Base-by-base conservation (phyloP, 208 protist species). In the Blechomonas ayalai region DNA sequence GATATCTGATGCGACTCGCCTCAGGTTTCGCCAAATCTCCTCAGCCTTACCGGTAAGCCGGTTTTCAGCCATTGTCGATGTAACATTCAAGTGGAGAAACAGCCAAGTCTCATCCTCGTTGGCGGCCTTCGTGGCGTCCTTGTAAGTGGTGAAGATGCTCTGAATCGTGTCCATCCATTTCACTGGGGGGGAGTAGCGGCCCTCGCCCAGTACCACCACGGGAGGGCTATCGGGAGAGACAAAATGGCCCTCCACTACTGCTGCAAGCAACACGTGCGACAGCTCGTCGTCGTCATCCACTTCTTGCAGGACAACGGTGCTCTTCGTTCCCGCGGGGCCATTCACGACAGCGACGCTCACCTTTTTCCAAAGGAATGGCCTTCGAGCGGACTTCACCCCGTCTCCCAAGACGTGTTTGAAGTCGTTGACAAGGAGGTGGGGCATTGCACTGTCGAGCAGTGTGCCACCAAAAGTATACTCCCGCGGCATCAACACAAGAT, bases 381-480 rank as follows among this genome's bases (percentile, higher is more conserved):
- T 48, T 15, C 54, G 64, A 55, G 23, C 58, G 52, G 52, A 56
- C 60, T 10, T 9, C 40, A 53, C 36, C 9, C 56, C 41, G 36
- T 73, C 65, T 13, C 69, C 70, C n/a, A 86, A 46, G 9, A 73
- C 34, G 2, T 66, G 60, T 36, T 62, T 66, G n/a, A 37, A 58
- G 39, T 83, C 77, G 52, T 74, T 73, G 38, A 33, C 49, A 8
- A 91, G 48, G 38, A 63, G 74, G 36, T 63, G 61, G 2, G 72
- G 69, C 6, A 91, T 39, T 20, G 67, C 75, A 55, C 77, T 87
- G 56, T 87, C 82, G 5, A 91, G 43, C 20, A 72, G 50, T 0
- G 59, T 67, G 16, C 82, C 77, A 19, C 67, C 74, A 52, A 75
- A 66, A 12, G 53, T 56, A 62, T 85, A 91, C 20, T 76, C 49